These are phyloP conservation scores for Cordia subcordata DNA, from an alignment of 257 asterid genomes.

Conservation along the genomic window DNA sequence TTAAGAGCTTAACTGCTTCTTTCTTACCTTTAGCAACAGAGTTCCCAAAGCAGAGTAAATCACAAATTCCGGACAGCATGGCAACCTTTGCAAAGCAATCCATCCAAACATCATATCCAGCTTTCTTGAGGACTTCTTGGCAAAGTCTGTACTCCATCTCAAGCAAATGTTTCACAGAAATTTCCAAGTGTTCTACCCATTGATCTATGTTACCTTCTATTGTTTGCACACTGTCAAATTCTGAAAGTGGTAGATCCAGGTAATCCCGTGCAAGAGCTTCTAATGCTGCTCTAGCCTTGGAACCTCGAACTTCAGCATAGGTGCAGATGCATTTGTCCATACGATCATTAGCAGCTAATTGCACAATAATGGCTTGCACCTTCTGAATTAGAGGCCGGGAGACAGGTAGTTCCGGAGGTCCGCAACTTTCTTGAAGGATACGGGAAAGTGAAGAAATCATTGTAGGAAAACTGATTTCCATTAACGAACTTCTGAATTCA, in stretches of 20 bases:
- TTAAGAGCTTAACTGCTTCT: conserved; percentile 77
- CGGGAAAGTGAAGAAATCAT: background rate
- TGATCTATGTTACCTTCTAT: conserved; percentile 44
- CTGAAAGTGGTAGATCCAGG: conserved; percentile 50
- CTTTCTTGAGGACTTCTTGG: conserved; percentile 35
- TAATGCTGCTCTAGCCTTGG: conserved; percentile 37
- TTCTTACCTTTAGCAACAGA: conserved; percentile 54
- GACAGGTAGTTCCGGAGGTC: conserved; percentile 17
- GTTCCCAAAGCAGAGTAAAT: conserved; percentile 52
- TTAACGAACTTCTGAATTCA: conserved; percentile 36
- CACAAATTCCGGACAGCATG: conserved; percentile 45
- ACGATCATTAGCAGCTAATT: conserved; percentile 37
- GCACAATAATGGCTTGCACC: conserved; percentile 46
- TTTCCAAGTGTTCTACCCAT: conserved; percentile 71
- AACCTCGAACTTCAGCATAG: conserved; percentile 46
- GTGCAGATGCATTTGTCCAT: conserved; percentile 47
- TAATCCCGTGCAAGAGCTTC: conserved; percentile 39
- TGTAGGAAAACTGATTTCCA: conserved; percentile 21
- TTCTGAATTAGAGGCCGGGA: conserved; percentile 29
- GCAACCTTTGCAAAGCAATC: conserved; percentile 61
- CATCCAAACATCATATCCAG: conserved; percentile 42
- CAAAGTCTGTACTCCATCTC: conserved; percentile 60
- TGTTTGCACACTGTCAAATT: conserved; percentile 44
- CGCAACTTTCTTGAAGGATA: conserved; percentile 1
- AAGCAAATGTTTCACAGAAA: conserved; percentile 52